Conservation (phyloP, 169 alveolate species). For the Plasmodium cynomolgi region DNA sequence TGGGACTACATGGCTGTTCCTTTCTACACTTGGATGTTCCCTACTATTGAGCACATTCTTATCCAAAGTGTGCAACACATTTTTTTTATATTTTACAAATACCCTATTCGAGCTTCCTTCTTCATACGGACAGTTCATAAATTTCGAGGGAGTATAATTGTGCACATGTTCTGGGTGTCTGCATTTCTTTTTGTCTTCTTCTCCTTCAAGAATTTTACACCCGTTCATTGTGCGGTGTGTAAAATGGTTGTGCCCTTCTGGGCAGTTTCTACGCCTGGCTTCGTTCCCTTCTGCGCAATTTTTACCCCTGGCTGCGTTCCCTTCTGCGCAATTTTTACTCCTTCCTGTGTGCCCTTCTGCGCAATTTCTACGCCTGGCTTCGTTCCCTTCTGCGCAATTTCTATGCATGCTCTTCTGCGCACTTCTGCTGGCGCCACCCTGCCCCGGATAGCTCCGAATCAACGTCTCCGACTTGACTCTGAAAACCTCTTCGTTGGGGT, state of each 20-base stretch:
- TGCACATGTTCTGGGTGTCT: not conserved
- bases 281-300: no score
- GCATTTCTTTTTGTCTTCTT: not conserved
- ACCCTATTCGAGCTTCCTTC: not conserved
- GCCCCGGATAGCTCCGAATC: not conserved
- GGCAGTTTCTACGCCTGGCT: not conserved
- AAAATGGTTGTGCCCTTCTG: not conserved
- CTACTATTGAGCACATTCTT: not conserved
- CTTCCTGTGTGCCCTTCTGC: not conserved
- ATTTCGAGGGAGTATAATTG: conserved; percentile 11
- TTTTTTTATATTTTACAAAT: conserved; percentile 22
- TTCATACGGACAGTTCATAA: not conserved
- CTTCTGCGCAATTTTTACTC: no score
- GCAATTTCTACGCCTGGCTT: not conserved
- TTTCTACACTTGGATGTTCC: not conserved
- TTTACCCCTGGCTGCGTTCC: not conserved
- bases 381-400: not conserved
- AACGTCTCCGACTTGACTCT: not conserved
- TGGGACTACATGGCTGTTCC: not conserved
- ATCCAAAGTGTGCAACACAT: not conserved
- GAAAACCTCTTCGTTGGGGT: not conserved
- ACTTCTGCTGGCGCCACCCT: not conserved
- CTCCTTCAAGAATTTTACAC: not conserved
- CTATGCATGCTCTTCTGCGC: not conserved
- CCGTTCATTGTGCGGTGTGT: not conserved